Percentiles rank a stretch among this genome's conserved stretches.
phyloP scores from a whole-genome alignment of 2,329 filamentous ascomycete species.

The Shiraia bambusicola region DNA sequence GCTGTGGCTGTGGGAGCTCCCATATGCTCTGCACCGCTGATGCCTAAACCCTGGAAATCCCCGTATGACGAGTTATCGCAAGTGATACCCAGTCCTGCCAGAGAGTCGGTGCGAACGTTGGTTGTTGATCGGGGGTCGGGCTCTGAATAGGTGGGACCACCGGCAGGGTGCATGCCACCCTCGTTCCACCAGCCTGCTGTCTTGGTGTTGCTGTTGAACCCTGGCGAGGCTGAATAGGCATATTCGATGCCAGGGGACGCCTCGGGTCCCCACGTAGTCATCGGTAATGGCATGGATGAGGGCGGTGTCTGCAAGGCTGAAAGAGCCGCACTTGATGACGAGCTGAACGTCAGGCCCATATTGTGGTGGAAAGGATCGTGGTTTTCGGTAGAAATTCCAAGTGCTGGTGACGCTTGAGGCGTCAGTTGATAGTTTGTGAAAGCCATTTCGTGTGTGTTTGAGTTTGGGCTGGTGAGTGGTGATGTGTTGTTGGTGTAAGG shows the following conservation, averaged over 20 bases:
- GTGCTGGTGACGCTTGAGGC: slow-evolving; percentile 35
- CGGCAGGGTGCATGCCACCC: slow-evolving; percentile 16
- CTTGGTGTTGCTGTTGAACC: slow-evolving; percentile 24
- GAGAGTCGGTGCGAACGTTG: slow-evolving; percentile 14
- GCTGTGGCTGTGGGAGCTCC: slow-evolving; percentile 6
- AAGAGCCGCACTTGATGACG: slow-evolving; percentile 28
- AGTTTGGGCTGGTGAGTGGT: slow-evolving; percentile 13
- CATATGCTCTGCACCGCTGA: slow-evolving; percentile 4
- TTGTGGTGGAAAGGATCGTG: slow-evolving; percentile 28
- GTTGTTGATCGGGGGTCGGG: slow-evolving; percentile 21
- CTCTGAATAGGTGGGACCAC: slow-evolving; percentile 19
- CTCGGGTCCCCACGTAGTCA: slow-evolving; percentile 35
- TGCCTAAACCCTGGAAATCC: slow-evolving; percentile 14
- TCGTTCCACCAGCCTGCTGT: slow-evolving; percentile 34
- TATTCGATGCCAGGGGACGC: slow-evolving; percentile 33
- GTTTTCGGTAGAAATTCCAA: slow-evolving; percentile 21
- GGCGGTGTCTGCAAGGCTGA: slow-evolving; percentile 44
- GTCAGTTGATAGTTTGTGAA: slow-evolving; percentile 39
- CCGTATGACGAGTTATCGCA: slow-evolving; percentile 30
- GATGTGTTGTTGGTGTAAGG: slow-evolving; percentile 28
- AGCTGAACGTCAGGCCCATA: slow-evolving; percentile 17
- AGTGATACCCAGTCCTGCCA: slow-evolving; percentile 36
- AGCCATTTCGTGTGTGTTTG: slow-evolving; percentile 16
- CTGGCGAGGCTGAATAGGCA: slow-evolving; percentile 34
- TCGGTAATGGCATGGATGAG: slow-evolving; percentile 32